Conservation (phyloP, 352 stramenopile genomes). For the Phytophthora ohioensis region DNA sequence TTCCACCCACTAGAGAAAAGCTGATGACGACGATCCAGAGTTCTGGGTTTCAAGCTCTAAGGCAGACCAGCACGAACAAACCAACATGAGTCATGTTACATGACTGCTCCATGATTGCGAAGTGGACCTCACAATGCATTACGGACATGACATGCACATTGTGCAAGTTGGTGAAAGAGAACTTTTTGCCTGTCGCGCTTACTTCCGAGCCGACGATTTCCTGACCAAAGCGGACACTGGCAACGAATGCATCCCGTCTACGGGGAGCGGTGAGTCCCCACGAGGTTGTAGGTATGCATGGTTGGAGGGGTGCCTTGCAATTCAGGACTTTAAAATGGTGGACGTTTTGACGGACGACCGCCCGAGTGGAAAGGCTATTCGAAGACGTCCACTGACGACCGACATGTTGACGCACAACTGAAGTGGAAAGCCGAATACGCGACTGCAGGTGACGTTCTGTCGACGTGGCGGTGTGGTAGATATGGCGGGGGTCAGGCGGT, state of each 20-base stretch:
- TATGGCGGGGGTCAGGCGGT: background rate
- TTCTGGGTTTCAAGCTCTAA: too few relatives aligned
- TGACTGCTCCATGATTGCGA: too few relatives aligned
- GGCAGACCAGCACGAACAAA: too few relatives aligned
- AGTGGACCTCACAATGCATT: background rate
- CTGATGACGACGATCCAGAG: too few relatives aligned
- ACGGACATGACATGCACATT: too few relatives aligned
- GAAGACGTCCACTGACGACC: slow-evolving; percentile 6
- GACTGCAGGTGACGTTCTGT: slow-evolving; percentile 8
- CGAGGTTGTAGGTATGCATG: background rate
- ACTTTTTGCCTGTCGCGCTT: background rate
- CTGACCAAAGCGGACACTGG: background rate
- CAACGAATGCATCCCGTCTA: background rate
- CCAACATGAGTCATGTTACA: too few relatives aligned
- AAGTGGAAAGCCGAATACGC: slow-evolving; percentile 26
- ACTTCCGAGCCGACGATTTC: background rate
- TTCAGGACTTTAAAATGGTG: background rate
- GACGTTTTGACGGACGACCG: slow-evolving; percentile 17
- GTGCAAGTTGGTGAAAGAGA: too few relatives aligned
- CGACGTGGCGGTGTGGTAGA: slow-evolving; percentile 33
- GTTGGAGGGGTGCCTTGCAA: background rate
- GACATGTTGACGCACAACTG: slow-evolving; percentile 7
- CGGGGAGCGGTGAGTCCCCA: background rate
- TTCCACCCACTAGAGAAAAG: too few relatives aligned
- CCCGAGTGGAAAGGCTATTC: slow-evolving; percentile 16